Base-by-base conservation (phyloP, 164 flowering plant species). In the Cinnamomum chago region DNA sequence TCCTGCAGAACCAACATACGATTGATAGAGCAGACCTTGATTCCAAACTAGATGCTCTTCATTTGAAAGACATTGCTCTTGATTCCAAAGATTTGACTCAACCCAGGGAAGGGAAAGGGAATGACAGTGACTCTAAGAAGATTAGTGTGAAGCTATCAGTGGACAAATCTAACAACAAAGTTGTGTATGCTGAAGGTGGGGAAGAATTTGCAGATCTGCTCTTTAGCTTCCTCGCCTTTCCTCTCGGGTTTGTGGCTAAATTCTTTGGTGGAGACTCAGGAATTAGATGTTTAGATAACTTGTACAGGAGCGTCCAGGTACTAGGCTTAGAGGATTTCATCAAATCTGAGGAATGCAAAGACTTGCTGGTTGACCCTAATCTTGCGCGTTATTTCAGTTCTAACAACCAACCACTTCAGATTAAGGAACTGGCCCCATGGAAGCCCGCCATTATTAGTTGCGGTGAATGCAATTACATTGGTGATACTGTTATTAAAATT, bases 151-250 rank as follows among this genome's bases (percentile, higher is more conserved):
- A 67, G 70, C 70, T 67, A 7, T 9, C 33, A 40, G 47, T 25
- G 33, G 4, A 27, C 22, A 13, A 65, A 65, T 40, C 58, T 22
- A 18, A 25, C 12, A 18, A 65, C 33, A 64, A 24, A 18, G 60
- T 72, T 7, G 15, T 73, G 17, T 65, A 27, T 50, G 69, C 75
- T 40, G 75, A 73, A 65, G 75, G 24, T 7, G 40, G 60, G 33
- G 73, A 76, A 50, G 75, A 76, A 58, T 78, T 81, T 23, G 68
- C 76, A 0, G 72, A 81, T 47, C 70, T 81, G 22, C 73, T 81
- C 3, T 71, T 76, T 25, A 76, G 79, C 76, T 70, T 81, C 67
- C 73, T 76, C 62, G 73, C 70, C 12, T 65, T 73, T 17, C 79
- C 81, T 1, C 33, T 81, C 0, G 81, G 81, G 2, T 62, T 70